Evolutionary conservation across 1,284 basidiomycete genomes (phyloP), one percentile per base, ranked within the genome.

Genomic region (Cutaneotrichosporon spelunceum): DNA sequence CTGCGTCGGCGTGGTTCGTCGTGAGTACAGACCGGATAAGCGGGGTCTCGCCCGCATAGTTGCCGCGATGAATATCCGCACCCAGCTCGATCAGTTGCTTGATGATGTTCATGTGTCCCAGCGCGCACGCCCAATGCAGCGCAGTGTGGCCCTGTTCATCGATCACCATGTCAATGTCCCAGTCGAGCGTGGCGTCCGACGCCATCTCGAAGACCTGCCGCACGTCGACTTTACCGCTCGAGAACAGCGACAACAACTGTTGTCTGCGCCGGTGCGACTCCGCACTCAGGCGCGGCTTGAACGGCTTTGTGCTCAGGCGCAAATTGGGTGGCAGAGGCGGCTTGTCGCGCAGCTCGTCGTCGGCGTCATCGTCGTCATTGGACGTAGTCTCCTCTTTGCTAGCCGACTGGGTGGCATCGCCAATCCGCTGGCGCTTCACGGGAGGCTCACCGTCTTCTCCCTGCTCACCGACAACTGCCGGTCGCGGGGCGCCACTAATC

Each of bases 61-160:
- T 99, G 3, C 93, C 93, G 27, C 91, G 85, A 68, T 91, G 85
- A 21, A 91, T 82, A 73, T 97, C 93, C 2, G 93, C 90, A 29
- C 91, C 91, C 42, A 83, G 82, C 10, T 80, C 81, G 64, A 90
- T 83, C 57, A 93, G 84, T 42, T 86, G 86, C 45, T 86, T 84
- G 16, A 90, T 84, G 26, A 85, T 85, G 19, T 82, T 79, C 59
- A 86, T 82, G 26, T 89, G 85, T 2, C 88, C 92, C 48, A 98
- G 83, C 39, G 93, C 91, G 7, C 92, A 88, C 1, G 96, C 94
- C 74, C 97, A 86, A 76, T 99, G 96, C 29, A 99, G 82, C 7
- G 95, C 88, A 0, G 93, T 93, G 77, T 99, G 95, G 0, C 93
- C 91, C 72, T 94, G 89, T 66, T 97, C 92, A 72, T 99, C 96